Evolutionary conservation across 306 rosid species (phyloP).

Genomic region (Malus domestica): DNA sequence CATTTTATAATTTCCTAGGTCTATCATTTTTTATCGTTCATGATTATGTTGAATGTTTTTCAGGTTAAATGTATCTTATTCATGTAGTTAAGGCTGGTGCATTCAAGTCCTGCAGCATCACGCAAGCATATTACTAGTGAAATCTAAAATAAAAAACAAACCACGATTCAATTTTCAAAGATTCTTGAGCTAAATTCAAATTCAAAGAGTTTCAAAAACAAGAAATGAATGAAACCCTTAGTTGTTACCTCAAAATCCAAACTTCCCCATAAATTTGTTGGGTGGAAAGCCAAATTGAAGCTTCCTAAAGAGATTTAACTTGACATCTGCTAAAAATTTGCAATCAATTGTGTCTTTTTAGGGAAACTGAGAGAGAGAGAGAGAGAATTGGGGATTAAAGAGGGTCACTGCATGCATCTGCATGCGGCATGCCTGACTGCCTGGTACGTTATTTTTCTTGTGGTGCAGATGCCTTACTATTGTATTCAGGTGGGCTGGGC

Average conservation of each 20-base stretch:
- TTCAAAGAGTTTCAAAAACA: not conserved
- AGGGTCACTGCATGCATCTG: not conserved
- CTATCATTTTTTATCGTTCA: no score
- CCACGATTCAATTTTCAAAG: not conserved
- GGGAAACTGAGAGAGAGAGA: not conserved
- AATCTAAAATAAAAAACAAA: not conserved
- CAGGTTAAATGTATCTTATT: no score
- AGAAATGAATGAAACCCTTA: conserved; percentile 6
- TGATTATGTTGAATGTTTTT: no score
- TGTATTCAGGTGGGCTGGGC: not conserved
- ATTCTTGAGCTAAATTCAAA: conserved; percentile 5
- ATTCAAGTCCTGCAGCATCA: no score
- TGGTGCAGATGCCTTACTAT: not conserved
- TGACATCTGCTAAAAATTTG: not conserved
- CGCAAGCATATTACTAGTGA: not conserved
- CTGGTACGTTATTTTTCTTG: not conserved
- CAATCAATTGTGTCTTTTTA: not conserved
- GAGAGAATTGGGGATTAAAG: conserved; percentile 12
- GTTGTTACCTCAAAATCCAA: conserved; percentile 18
- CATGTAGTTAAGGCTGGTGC: no score
- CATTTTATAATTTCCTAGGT: no score
- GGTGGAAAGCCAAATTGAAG: not conserved
- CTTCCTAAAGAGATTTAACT: not conserved
- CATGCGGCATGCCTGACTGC: not conserved
- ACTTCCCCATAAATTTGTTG: not conserved